Evolutionary conservation across 352 stramenopile species (phyloP).

Genomic region (Phytopythium cucurbitacearum): DNA sequence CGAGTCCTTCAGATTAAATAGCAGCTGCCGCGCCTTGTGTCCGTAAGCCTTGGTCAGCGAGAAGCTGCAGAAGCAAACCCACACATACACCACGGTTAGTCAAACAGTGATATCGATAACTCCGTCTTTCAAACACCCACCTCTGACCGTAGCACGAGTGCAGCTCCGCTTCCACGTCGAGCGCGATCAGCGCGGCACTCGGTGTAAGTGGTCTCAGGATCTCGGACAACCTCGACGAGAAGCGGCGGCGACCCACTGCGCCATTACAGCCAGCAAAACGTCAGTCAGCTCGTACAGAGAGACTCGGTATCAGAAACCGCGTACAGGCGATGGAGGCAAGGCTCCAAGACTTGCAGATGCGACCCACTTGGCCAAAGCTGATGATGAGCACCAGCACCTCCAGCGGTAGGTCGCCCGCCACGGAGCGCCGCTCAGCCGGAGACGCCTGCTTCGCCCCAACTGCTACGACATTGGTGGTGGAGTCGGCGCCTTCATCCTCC

Average conservation of each 20-base stretch:
- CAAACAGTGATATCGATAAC: not conserved
- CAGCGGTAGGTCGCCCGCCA: conserved; percentile 52
- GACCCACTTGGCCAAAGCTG: conserved; percentile 63
- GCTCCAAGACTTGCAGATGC: conserved; percentile 81
- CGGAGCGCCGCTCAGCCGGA: conserved; percentile 3
- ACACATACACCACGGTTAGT: not conserved
- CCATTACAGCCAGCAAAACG: not conserved
- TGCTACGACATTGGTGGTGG: not conserved
- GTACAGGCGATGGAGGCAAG: conserved; percentile 56
- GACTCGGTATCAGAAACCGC: not conserved
- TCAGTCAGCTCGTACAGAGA: not conserved
- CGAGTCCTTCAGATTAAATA: conserved; percentile 82
- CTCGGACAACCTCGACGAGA: conserved; percentile 43
- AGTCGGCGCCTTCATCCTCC: not conserved
- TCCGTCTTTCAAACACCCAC: conserved; percentile 12
- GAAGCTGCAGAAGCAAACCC: conserved; percentile 24
- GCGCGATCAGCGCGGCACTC: conserved; percentile 36
- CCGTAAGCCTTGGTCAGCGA: conserved; percentile 74
- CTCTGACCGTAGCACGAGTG: conserved; percentile 53
- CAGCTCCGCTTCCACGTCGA: conserved; percentile 56
- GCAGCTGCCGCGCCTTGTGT: conserved; percentile 71
- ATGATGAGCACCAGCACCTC: conserved; percentile 74
- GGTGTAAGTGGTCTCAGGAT: conserved; percentile 48
- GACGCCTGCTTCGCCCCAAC: not conserved
- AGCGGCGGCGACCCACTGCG: conserved; percentile 57